Base-by-base conservation (phyloP, 2,329 filamentous ascomycete genomes). In the Diaporthe longicolla region DNA sequence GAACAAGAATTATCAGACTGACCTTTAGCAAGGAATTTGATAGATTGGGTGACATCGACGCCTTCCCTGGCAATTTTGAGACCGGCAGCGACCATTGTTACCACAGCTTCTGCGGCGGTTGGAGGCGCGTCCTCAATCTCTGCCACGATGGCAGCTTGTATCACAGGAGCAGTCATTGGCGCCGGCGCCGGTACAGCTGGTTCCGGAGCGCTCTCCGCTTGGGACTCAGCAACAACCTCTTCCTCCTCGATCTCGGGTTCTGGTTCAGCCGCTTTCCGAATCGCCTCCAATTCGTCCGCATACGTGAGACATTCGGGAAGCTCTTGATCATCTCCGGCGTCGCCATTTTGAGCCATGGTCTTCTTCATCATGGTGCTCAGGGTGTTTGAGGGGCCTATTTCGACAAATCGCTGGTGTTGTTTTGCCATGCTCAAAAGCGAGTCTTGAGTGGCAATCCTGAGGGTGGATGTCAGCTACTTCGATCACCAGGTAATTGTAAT, bases 291-390 rank as follows among this genome's bases (percentile, higher is more conserved):
- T n/a, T 59, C 57, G 5, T 59, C 57, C 21, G 57, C 57, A 24
- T 40, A 59, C 4, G 57, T 59, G 8, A 40, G 21, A 40, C 57
- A 59, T 13, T 59, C 32, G 10, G 57, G 57, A 13, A 59, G 57
- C 57, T 59, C 57, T 17, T 59, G 21, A 1, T 59, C 57, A 40
- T 35, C 57, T n/a, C 32, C 13, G 32, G 21, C 21, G 3, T 59
- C 57, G 10, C 57, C 57, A 2, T 26, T 59, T 11, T 59, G 57
- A 8, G 57, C 35, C 57, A 59, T 59, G 4, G 57, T 59, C 57
- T 59, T 59, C 35, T 59, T 59, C 57, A 59, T 59, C 35, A 59
- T 59, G 4, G 57, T 59, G 57, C 57, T 59, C 35, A 59, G 9
- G n/a, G 57, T 59, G 32, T 59, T 59, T 40, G 57, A 59, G 4